Conservation (phyloP, 768 basidiomycete species). For the Rossbeevera mucosa region DNA sequence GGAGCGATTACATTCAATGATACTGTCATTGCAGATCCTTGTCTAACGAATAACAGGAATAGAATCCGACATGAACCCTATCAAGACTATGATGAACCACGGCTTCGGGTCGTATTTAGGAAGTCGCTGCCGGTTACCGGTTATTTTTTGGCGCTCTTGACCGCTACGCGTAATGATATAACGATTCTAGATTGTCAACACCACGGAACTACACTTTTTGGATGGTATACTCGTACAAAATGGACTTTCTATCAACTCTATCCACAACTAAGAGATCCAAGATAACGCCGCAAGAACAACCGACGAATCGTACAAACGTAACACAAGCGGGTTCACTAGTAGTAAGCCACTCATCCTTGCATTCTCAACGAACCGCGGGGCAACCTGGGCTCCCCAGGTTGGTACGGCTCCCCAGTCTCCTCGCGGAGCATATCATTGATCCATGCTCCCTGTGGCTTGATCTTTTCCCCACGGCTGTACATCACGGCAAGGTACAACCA, state of each 20-base stretch:
- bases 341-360: slow-evolving; percentile 25
- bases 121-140: no score
- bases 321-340: not conserved
- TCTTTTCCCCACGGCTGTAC: slow-evolving; percentile 70
- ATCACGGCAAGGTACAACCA: slow-evolving; percentile 75
- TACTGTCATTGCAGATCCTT: no score
- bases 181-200: not conserved
- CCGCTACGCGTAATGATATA: no score
- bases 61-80: no score
- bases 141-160: no score
- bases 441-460: slow-evolving; percentile 80
- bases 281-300: not conserved
- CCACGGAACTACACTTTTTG: slow-evolving; percentile 4
- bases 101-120: no score
- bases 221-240: slow-evolving; percentile 7
- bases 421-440: slow-evolving; percentile 75
- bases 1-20: no score
- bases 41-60: no score
- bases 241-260: slow-evolving; percentile 7
- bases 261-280: not conserved
- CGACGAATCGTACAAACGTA: slow-evolving; percentile 11
- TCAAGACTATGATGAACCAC: no score
- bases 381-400: slow-evolving; percentile 62
- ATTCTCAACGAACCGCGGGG: slow-evolving; percentile 60
- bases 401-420: slow-evolving; percentile 71